These are phyloP conservation scores for Plasmodium sp. DNA, from an alignment of 169 alveolate species.

Conservation along the genomic window DNA sequence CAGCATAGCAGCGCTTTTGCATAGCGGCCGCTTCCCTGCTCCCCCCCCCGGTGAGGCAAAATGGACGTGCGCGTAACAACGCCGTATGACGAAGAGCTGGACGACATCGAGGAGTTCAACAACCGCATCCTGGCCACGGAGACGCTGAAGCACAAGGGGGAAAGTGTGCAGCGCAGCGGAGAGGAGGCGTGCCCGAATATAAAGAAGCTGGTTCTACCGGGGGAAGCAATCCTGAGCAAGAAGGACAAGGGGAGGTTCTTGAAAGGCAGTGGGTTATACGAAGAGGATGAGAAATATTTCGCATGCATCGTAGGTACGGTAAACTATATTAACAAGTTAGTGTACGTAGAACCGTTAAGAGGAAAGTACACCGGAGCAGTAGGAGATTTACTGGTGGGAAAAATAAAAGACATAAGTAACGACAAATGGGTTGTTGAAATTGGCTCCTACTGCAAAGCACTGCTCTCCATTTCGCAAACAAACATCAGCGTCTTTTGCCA, in stretches of 20 bases:
- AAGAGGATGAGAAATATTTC: slow-evolving; percentile 43
- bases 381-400: slow-evolving; percentile 90
- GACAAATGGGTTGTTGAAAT: slow-evolving; percentile 93
- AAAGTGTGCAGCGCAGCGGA: slow-evolving; percentile 3
- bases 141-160: slow-evolving; percentile 36
- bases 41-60: neutral
- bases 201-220: slow-evolving; percentile 70
- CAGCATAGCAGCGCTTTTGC: neutral
- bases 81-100: slow-evolving; percentile 71
- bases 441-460: slow-evolving; percentile 90
- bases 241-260: slow-evolving; percentile 63
- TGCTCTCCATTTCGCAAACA: slow-evolving; percentile 90
- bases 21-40: neutral
- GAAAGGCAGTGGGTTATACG: slow-evolving; percentile 73
- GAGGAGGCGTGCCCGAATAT: slow-evolving; percentile 59
- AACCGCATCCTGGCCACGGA: slow-evolving; percentile 31
- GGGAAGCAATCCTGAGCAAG: slow-evolving; percentile 54
- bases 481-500: slow-evolving; percentile 92
- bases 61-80: slow-evolving; percentile 69
- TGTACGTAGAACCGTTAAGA: slow-evolving; percentile 87
- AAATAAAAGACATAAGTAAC: slow-evolving; percentile 84
- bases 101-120: slow-evolving; percentile 65
- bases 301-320: slow-evolving; percentile 68
- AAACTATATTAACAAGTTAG: slow-evolving; percentile 85
- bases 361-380: slow-evolving; percentile 88